These are phyloP conservation scores for Fusarium cicatricum DNA, from an alignment of 2,329 filamentous ascomycete genomes.

Conservation along the genomic window DNA sequence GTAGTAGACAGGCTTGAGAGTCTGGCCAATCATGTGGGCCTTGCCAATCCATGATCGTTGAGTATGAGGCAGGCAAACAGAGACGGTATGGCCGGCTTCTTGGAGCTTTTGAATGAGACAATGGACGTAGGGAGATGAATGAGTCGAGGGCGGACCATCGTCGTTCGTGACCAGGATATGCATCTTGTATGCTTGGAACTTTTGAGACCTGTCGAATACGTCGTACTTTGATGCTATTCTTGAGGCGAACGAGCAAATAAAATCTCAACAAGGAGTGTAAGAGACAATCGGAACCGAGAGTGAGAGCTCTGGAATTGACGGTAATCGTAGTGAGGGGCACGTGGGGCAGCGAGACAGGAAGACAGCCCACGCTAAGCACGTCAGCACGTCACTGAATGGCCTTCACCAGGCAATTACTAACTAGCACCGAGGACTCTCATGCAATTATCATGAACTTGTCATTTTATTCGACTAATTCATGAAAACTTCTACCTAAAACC, in stretches of 20 bases:
- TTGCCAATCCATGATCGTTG: constrained; percentile 99
- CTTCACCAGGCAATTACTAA: constrained; percentile 23
- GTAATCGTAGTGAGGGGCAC: constrained; percentile 31
- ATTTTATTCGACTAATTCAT: constrained; percentile 33
- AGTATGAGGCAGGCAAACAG: constrained; percentile 87
- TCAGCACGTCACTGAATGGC: constrained; percentile 35
- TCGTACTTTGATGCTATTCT: neutral
- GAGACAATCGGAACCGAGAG: too few relatives aligned
- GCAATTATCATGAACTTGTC: constrained; percentile 35
- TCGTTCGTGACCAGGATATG: constrained; percentile 78
- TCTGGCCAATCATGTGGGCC: constrained; percentile 92
- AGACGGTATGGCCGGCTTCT: constrained; percentile 82
- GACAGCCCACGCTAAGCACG: constrained; percentile 29
- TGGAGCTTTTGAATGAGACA: constrained; percentile 76
- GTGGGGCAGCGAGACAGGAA: constrained; percentile 35
- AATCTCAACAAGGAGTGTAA: too few relatives aligned
- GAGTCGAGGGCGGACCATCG: constrained; percentile 79
- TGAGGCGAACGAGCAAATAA: too few relatives aligned
- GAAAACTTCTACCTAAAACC: constrained; percentile 32
- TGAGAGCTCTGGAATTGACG: too few relatives aligned
- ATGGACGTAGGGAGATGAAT: constrained; percentile 83
- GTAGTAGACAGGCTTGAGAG: constrained; percentile 86
- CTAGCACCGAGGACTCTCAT: constrained; percentile 18
- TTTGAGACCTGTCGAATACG: neutral
- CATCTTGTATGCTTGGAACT: constrained; percentile 50